A percentile compares a stretch with the other conserved stretches of the same genome.
These are phyloP conservation scores for Cercospora zeae-maydis DNA, from an alignment of 2,329 filamentous ascomycete species.

Conservation along the genomic window DNA sequence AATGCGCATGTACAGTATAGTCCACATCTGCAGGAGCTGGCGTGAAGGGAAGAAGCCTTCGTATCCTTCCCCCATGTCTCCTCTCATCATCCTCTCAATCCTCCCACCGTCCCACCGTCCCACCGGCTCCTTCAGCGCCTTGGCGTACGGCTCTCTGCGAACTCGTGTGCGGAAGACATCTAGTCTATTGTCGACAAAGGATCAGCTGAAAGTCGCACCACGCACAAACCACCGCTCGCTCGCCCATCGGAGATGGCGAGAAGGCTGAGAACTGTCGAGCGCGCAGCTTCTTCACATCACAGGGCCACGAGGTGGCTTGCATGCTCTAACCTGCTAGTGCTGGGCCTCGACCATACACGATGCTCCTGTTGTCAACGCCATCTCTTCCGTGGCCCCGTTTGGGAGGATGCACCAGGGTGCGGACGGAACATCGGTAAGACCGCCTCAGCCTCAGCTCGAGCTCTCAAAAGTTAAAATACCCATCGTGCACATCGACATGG, in stretches of 20 bases:
- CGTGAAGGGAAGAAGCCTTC: neutral
- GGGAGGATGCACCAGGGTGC: conserved; percentile 6
- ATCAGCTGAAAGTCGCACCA: neutral
- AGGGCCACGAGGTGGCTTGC: conserved; percentile 16
- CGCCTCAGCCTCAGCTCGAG: conserved; percentile 18
- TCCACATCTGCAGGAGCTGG: neutral
- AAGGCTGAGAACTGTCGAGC: conserved; percentile 11
- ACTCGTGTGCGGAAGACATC: neutral
- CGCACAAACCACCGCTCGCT: neutral
- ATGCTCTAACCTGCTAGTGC: conserved; percentile 9
- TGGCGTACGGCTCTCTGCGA: neutral
- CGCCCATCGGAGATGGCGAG: conserved; percentile 12
- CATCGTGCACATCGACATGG: conserved; percentile 2
- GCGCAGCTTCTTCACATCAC: neutral
- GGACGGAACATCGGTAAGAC: conserved; percentile 1
- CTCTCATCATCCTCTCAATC: neutral
- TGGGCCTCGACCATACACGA: conserved; percentile 1
- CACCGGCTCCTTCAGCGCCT: neutral
- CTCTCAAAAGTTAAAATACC: conserved; percentile 11
- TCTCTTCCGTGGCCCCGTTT: neutral
- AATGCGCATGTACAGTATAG: neutral
- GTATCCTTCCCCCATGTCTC: neutral
- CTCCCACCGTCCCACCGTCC: neutral
- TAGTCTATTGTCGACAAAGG: neutral
- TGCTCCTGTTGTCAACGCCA: conserved; percentile 7